Base-by-base conservation (phyloP, 805 yeast species). In the Metschnikowia lachancei region DNA sequence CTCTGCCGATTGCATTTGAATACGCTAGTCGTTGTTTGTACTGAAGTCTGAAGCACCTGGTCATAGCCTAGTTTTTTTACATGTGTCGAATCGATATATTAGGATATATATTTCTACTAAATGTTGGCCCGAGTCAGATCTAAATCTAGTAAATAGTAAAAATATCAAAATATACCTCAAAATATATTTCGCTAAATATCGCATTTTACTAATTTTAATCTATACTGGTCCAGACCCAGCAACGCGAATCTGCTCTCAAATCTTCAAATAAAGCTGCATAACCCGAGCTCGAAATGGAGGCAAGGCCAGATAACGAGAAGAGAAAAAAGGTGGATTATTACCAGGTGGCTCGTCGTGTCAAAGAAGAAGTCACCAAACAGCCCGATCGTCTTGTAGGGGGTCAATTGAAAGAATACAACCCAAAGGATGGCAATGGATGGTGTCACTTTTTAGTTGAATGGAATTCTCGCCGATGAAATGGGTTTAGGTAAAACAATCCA, bases 401-500 rank as follows among this genome's bases (percentile, higher is more conserved):
- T 50, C 78, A 82, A 2, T 75, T 92, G 59, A 92, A 92, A 62
- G 99, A 92, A 58, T 92, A 94, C 99, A 92, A 68, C n/a, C 94
- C 47, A 87, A 87, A 65, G 99, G 99, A 60, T 74, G 94, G 48
- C 96, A 92, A 63, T 92, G 99, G 99, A 94, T 92, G 98, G 96
- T 92, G 3, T 92, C 98, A 0, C 70, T 92, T 47, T 92, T 77
- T 95, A 88, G 63, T 77, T 92, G 59, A 92, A 92, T 63, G 99
- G 99, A 71, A 94, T 92, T 52, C 70, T 92, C 45, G 99, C 99
- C 2, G 98, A 92, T 70, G 99, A 92, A 69, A 92, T 92, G 99
- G 99, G 99, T 49, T 76, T 92, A 47, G 99, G 99, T 62, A 92
- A 92, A 63, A 92, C 99, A 1, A 92, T 92, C 61, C 99, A 92